Evolutionary conservation across 2,329 filamentous ascomycete species (phyloP), one percentile per base, ranked within the genome.

Genomic region (Fonsecaea pugnacius): DNA sequence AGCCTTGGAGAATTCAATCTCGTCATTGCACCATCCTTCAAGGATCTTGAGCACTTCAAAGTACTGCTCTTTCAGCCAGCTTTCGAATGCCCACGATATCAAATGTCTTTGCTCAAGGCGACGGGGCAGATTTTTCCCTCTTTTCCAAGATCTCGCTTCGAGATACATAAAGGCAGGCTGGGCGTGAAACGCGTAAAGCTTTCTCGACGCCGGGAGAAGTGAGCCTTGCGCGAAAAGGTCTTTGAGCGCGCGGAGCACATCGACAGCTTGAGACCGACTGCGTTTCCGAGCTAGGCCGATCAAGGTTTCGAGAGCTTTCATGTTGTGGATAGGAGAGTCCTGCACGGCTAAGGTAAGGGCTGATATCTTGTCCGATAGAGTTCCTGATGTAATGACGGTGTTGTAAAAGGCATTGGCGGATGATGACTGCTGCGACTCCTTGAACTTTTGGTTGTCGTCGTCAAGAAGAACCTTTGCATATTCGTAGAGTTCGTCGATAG

Each of bases 381-480:
- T 99, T 82, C 95, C 95, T 1, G 93, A 96, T 9, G 92, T 83
- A 91, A 98, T 97, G 75, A 99, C 97, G 18, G 92, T 96, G 1
- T 93, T 91, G 83, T 98, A 89, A 82, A 99, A 99, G 76, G 93
- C 96, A 78, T 96, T 91, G 46, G 93, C 94, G 2, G 94, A 95
- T 57, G 91, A 87, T 6, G 91, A 87, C 62, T 90, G 81, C 70
- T 91, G 83, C 46, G 84, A 89, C 30, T 87, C 85, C 61, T 84
- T 84, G 78, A 97, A 99, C 53, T 86, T 82, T 46, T 86, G 83
- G 66, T 90, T 90, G 74, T 99, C 95, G 30, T 87, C 83, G 60
- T 96, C 88, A 21, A 98, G 80, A 6, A 98, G 82, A 9, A 84
- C 82, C 66, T 87, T 85, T 3, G 92, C 92, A 75, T 96, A 87